A percentile compares a stretch with the other conserved stretches of the same genome.
Conservation (phyloP, 306 rosid genomes). For the Arachis stenosperma region DNA sequence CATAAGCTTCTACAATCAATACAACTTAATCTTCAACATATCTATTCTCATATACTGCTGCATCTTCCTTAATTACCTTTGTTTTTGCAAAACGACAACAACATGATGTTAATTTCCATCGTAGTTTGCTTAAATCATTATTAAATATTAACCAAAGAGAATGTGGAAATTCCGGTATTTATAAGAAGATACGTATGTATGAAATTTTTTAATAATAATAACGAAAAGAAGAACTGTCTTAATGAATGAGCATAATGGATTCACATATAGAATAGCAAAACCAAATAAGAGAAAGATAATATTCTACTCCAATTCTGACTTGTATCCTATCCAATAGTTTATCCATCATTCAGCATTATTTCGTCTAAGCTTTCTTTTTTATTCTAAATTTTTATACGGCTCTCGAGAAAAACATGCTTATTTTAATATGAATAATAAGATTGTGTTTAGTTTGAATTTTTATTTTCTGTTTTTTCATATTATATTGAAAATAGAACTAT, state of each 20-base stretch:
- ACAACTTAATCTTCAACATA: too few relatives aligned
- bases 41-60: too few relatives aligned
- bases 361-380: too few relatives aligned
- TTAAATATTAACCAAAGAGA: not conserved
- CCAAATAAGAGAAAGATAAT: not conserved
- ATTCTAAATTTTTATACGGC: too few relatives aligned
- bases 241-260: not conserved
- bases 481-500: too few relatives aligned
- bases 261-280: not conserved
- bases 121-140: not conserved
- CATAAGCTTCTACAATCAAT: too few relatives aligned
- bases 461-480: too few relatives aligned
- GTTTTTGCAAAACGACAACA: not conserved
- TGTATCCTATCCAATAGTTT: not conserved
- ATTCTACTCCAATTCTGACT: not conserved
- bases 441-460: too few relatives aligned
- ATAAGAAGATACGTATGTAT: not conserved
- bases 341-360: not conserved
- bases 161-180: not conserved
- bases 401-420: not conserved
- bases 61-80: too few relatives aligned
- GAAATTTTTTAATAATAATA: not conserved
- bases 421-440: not conserved
- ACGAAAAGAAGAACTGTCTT: not conserved
- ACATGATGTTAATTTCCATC: not conserved